These are phyloP conservation scores for Musa acuminata DNA, from an alignment of 176 grass and related monocot species.

Conservation along the genomic window DNA sequence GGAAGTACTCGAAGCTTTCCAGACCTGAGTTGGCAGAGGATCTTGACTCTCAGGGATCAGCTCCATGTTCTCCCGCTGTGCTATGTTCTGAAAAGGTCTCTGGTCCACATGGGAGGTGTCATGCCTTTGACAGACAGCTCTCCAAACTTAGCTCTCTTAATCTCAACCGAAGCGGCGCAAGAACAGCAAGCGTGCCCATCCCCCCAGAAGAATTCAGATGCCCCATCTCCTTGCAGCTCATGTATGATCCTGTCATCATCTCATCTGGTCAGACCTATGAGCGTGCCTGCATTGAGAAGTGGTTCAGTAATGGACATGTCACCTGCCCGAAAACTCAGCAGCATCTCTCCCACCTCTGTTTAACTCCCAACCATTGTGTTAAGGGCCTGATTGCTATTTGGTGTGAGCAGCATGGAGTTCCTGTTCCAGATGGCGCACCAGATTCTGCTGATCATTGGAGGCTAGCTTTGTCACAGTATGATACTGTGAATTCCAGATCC, in stretches of 20 bases:
- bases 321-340: constrained; percentile 96
- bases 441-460: constrained; percentile 70
- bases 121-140: constrained; percentile 64
- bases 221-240: constrained; percentile 90
- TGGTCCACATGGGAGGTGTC: constrained; percentile 36
- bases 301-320: constrained; percentile 85
- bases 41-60: constrained; percentile 72
- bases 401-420: constrained; percentile 90
- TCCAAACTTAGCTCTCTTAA: constrained; percentile 66
- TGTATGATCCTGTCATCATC: constrained; percentile 94
- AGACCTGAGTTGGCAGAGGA: constrained; percentile 81
- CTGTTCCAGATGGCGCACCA: constrained; percentile 65
- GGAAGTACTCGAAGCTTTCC: constrained; percentile 94
- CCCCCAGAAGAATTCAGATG: constrained; percentile 93
- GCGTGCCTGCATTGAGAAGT: constrained; percentile 93
- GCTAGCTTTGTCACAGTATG: constrained; percentile 32
- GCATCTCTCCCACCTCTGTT: constrained; percentile 58
- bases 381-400: constrained; percentile 82
- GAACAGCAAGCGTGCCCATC: constrained; percentile 59
- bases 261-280: constrained; percentile 98
- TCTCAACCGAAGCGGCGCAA: constrained; percentile 48
- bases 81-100: constrained; percentile 71
- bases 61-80: constrained; percentile 67
- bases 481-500: constrained; percentile 42
- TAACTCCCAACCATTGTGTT: constrained; percentile 95